A percentile compares a stretch with the other conserved stretches of the same genome.
These are phyloP conservation scores for Arthrobotrys sphaeroides DNA, from an alignment of 2,329 filamentous ascomycete genomes.

Conservation along the genomic window DNA sequence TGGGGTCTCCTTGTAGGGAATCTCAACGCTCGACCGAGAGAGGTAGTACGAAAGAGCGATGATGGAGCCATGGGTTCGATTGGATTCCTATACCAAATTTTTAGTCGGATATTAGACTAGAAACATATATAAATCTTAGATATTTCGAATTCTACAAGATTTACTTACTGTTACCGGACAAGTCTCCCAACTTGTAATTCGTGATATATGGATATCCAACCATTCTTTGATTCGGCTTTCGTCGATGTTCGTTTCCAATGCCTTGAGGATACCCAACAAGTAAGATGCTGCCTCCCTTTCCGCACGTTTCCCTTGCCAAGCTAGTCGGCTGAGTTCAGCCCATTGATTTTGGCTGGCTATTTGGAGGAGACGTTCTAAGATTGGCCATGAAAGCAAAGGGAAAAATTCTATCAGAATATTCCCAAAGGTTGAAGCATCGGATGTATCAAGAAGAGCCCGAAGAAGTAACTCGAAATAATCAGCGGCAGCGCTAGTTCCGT, in stretches of 20 bases:
- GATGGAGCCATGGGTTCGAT: constrained; percentile 41
- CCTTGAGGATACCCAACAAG: constrained; percentile 35
- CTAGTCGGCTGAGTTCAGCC: constrained; percentile 30
- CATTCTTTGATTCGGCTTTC: constrained; percentile 16
- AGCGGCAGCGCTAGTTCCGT: constrained; percentile 15
- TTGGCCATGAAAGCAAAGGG: constrained; percentile 44
- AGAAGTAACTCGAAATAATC: constrained; percentile 39
- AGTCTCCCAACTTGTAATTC: constrained; percentile 31
- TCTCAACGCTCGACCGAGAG: constrained; percentile 26
- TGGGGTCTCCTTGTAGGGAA: constrained; percentile 3
- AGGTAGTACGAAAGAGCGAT: constrained; percentile 34
- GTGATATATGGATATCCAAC: constrained; percentile 26
- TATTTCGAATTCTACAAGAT: background rate
- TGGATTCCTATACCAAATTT: constrained; percentile 24
- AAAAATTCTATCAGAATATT: constrained; percentile 45
- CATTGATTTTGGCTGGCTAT: constrained; percentile 40
- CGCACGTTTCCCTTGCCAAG: constrained; percentile 36
- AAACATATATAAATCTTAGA: background rate
- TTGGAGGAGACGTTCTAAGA: constrained; percentile 22
- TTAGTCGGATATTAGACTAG: too few species aligned
- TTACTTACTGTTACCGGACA: constrained; percentile 31
- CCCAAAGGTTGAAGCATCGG: constrained; percentile 26
- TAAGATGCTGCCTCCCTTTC: constrained; percentile 43
- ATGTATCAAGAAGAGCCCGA: constrained; percentile 9
- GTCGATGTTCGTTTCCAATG: constrained; percentile 2